phyloP scores from a whole-genome alignment of 2,329 filamentous ascomycete genomes.

The Talaromyces islandicus region DNA sequence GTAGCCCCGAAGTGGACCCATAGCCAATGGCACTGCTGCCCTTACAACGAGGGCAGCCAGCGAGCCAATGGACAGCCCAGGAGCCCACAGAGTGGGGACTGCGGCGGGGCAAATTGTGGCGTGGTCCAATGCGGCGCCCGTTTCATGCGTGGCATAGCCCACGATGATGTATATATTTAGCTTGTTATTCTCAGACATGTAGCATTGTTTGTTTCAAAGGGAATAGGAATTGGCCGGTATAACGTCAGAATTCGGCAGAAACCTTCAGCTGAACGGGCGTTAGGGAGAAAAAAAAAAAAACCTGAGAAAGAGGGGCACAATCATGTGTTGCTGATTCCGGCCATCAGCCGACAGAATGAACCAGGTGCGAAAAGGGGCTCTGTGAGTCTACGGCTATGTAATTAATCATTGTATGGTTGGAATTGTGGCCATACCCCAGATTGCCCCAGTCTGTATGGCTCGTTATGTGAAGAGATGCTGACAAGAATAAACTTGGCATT shows the following conservation, averaged over 20 bases:
- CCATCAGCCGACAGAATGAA: neutral
- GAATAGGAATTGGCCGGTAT: neutral
- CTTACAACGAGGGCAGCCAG: neutral
- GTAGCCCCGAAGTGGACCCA: neutral
- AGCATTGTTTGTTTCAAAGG: neutral
- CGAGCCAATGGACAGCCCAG: neutral
- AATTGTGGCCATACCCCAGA: neutral
- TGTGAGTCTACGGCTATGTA: neutral
- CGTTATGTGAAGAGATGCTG: neutral
- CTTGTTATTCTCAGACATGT: neutral
- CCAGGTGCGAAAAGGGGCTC: neutral
- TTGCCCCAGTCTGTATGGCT: neutral
- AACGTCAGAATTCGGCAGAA: neutral
- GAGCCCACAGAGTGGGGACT: neutral
- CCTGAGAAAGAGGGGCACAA: too few species aligned
- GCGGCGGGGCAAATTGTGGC: neutral
- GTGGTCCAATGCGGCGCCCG: neutral
- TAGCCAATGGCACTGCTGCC: neutral
- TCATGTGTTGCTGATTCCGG: neutral
- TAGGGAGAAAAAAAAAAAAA: too few species aligned
- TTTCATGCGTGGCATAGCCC: neutral
- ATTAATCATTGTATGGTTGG: too few species aligned
- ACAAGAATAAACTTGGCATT: neutral
- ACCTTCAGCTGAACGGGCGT: neutral
- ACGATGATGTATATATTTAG: neutral